A percentile compares a stretch with the other conserved stretches of the same genome.
These are phyloP conservation scores for Nephelium lappaceum DNA, from an alignment of 345 rosid species.

Conservation along the genomic window DNA sequence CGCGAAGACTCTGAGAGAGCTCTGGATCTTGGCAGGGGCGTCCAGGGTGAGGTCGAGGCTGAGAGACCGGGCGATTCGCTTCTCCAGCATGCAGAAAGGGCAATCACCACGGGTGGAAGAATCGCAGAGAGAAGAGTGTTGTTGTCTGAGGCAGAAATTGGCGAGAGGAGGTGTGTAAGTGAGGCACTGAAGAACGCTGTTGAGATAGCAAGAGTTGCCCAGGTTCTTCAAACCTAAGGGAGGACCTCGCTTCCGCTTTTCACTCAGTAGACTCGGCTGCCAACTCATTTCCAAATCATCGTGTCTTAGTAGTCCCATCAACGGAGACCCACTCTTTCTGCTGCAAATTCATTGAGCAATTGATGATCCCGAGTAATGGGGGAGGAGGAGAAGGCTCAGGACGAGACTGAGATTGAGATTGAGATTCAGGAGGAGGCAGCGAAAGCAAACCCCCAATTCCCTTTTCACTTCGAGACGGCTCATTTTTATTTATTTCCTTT, in stretches of 20 bases:
- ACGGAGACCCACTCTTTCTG: conserved; percentile 17
- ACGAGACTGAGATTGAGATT: too few species aligned
- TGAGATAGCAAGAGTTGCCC: conserved; percentile 96
- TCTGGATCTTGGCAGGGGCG: conserved; percentile 67
- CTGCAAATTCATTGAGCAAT: conserved; percentile 15
- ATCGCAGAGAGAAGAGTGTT: conserved; percentile 85
- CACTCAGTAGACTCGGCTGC: conserved; percentile 89
- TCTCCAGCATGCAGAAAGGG: conserved; percentile 89
- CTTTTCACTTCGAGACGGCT: too few species aligned
- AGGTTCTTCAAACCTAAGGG: conserved; percentile 93
- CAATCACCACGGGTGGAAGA: conserved; percentile 51
- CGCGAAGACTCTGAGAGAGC: conserved; percentile 66
- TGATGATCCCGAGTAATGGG: too few species aligned
- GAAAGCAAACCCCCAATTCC: too few species aligned
- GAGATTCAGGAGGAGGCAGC: too few species aligned
- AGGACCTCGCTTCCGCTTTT: conserved; percentile 70
- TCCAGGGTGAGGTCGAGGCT: conserved; percentile 60
- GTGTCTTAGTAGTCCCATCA: conserved; percentile 49
- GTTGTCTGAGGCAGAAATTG: conserved; percentile 81
- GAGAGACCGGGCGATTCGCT: conserved; percentile 75
- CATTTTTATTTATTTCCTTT: too few species aligned
- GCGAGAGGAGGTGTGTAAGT: conserved; percentile 99
- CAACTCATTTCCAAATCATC: conserved; percentile 78
- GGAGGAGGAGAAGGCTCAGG: too few species aligned
- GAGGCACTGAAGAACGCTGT: conserved; percentile 93